These are phyloP conservation scores for Stagonosporopsis tanaceti DNA, from an alignment of 2,329 filamentous ascomycete genomes.

Conservation along the genomic window DNA sequence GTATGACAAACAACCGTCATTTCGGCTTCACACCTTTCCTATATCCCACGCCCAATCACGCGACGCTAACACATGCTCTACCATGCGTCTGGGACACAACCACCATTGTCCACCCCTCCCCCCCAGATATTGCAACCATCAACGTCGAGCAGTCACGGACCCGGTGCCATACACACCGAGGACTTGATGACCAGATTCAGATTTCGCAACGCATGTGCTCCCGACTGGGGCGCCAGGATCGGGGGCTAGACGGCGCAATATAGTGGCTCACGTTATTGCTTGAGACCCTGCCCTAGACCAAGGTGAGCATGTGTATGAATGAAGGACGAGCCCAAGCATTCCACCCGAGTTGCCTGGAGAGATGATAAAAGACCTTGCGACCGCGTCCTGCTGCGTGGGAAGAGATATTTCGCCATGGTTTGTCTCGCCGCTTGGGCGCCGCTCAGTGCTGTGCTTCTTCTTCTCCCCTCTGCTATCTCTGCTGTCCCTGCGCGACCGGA, in stretches of 20 bases:
- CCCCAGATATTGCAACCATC: background rate
- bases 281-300: conserved; percentile 9
- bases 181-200: background rate
- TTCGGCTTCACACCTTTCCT: conserved; percentile 10
- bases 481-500: background rate
- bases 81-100: conserved; percentile 5
- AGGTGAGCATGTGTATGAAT: conserved; percentile 7
- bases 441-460: conserved; percentile 18
- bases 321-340: conserved; percentile 6
- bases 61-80: conserved; percentile 17
- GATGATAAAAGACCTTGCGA: conserved; percentile 2
- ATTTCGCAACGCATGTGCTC: background rate
- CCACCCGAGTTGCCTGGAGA: background rate
- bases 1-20: conserved; percentile 12
- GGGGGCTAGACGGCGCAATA: conserved; percentile 6
- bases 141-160: background rate
- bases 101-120: background rate
- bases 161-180: too few relatives aligned
- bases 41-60: conserved; percentile 10
- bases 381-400: background rate
- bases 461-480: conserved; percentile 26
- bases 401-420: conserved; percentile 19
- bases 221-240: background rate
- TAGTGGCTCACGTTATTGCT: conserved; percentile 21
- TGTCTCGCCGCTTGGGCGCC: conserved; percentile 8